Base-by-base conservation (phyloP, 768 basidiomycete genomes). In the Collybia sordida region DNA sequence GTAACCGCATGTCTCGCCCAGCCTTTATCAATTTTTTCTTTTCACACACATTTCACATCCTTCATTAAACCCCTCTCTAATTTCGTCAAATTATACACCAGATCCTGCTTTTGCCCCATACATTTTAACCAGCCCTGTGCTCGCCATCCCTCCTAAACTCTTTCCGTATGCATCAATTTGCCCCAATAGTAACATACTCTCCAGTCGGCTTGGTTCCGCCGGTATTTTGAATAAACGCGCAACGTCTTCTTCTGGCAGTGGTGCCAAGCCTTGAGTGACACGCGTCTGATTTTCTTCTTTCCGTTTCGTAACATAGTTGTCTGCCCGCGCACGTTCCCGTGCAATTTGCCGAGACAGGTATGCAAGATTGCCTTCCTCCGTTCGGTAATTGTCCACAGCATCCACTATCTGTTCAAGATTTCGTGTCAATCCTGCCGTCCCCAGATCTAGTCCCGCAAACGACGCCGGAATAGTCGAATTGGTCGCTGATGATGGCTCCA, bases 311-410 rank as follows among this genome's bases (percentile, higher is more conserved):
- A 94, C 69, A 62, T 87, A 86, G 46, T 77, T 75, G 49, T 97
- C 94, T 43, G 91, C 90, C 52, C 82, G 83, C 38, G 78, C 69
- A 62, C 83, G 86, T 67, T 97, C 94, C 24, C 94, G 81, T 24
- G 86, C 86, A 62, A 95, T 95, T 65, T 95, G 93, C 47, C 94
- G 85, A 39, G 78, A 77, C 57, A 92, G 72, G 74, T 93, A 97
- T 46, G 88, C 93, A 56, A 94, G 79, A 68, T 96, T 96, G 44
- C 91, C 90, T 61, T 95, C 90, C 68, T 97, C 94, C 47, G 89
- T 91, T 60, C 86, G 83, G 71, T 93, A 92, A 59, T 73, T 80
- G 70, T 93, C 91, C 51, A 96, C 74, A 0, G 87, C 83, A 66
- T 96, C 92, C 52, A 90, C 83, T 43, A 94, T 83, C 65, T 87